Conservation (phyloP, 306 rosid species). For the Begonia masoniana region DNA sequence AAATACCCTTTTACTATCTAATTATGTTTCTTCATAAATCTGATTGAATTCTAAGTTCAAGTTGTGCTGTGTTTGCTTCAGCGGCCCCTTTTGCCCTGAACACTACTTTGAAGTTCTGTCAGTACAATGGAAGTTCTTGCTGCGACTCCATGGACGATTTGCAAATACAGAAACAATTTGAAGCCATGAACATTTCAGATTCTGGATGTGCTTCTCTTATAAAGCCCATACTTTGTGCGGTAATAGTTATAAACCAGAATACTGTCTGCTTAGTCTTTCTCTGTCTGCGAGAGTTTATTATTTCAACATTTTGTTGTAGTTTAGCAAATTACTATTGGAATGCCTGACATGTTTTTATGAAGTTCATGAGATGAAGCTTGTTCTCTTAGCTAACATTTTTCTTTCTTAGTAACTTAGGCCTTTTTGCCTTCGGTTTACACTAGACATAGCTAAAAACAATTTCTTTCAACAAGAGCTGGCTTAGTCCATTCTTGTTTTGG, state of each 20-base stretch:
- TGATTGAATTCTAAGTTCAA: conserved; percentile 7
- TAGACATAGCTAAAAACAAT: no score
- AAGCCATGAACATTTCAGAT: conserved; percentile 54
- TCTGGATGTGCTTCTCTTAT: conserved; percentile 53
- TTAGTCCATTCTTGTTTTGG: no score
- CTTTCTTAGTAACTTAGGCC: no score
- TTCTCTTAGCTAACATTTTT: no score
- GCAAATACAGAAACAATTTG: conserved; percentile 45
- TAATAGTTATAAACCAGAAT: conserved; percentile 18
- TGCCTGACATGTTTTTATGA: no score
- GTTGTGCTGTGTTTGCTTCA: conserved; percentile 19
- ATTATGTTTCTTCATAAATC: conserved; percentile 1
- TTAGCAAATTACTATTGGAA: no score
- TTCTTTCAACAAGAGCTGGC: no score
- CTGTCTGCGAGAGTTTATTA: neutral
- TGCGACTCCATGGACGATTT: conserved; percentile 70
- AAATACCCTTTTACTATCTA: conserved; percentile 4
- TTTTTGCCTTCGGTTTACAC: no score
- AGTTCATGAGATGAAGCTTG: no score
- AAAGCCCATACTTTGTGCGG: conserved; percentile 81
- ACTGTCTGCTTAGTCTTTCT: neutral
- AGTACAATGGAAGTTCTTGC: conserved; percentile 70
- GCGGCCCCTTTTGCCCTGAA: conserved; percentile 53
- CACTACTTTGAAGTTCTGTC: conserved; percentile 48
- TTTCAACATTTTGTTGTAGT: no score